Evolutionary conservation across 2,329 filamentous ascomycete genomes (phyloP), one percentile per base, ranked within the genome.

Genomic region (Beauveria australis): DNA sequence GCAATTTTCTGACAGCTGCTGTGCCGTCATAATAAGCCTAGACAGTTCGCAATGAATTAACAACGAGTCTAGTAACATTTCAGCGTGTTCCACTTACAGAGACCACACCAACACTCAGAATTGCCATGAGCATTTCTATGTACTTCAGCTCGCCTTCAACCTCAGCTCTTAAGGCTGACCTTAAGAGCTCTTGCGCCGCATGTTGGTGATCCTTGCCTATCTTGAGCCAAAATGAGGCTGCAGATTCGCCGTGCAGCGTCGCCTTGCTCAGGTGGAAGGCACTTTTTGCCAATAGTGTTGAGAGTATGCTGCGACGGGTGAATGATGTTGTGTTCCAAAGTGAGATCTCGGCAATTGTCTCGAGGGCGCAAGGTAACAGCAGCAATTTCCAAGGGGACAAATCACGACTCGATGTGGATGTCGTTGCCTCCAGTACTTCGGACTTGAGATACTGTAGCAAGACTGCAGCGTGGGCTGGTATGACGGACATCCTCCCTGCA

Each of bases 331-430:
- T 62, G 16, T 77, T 76, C 47, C 74, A 76, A 1, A 79, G 66
- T 0, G 74, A 73, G 0, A 78, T 61, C 47, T 76, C 74, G 1
- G 76, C 77, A 49, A 78, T 70, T 0, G 73, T 75, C 37, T 74
- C 71, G 2, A 78, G 74, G 0, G 72, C 72, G 48, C 75, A 73
- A 0, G 77, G 75, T 0, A 78, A 65, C 19, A 78, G 73, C 0
- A 79, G 70, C 0, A 77, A 66, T 51, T 77, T 72, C 76, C 76
- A 78, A 0, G 76, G 77, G 0, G 76, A 77, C 58, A 75, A 76
- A 2, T 70, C 70, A 24, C 72, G 68, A 57, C 69, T 43, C 54
- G 70, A 61, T 10, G 67, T 70, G 9, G 33, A 40, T 40, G 65
- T 70, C 52, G 67, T 68, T n/a, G 66, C 65, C n/a, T 74, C 68